A percentile compares a stretch with the other conserved stretches of the same genome.
phyloP scores from a whole-genome alignment of 441 rosid genomes.

The Corymbia calophylla region DNA sequence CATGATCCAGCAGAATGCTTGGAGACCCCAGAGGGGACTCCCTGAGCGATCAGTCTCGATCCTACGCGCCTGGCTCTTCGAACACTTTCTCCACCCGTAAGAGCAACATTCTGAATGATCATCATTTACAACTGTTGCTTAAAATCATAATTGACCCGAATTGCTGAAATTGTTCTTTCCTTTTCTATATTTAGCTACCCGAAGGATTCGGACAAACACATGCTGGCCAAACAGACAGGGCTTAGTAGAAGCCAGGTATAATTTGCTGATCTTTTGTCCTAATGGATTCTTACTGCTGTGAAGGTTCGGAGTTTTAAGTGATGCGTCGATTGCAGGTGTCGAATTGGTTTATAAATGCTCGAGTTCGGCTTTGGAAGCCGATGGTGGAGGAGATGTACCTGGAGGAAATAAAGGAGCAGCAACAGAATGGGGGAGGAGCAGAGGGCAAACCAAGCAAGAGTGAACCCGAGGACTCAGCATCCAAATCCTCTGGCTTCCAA shows the following conservation, averaged over 20 bases:
- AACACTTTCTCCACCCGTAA: slow-evolving; percentile 81
- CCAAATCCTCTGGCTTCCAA: slow-evolving; percentile 43
- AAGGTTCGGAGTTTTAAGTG: neutral
- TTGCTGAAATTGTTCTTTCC: neutral
- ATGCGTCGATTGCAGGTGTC: slow-evolving; percentile 38
- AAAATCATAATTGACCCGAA: neutral
- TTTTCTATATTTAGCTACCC: slow-evolving; percentile 44
- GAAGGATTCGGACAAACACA: slow-evolving; percentile 66
- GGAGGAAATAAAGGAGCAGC: slow-evolving; percentile 63
- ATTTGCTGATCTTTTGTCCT: neutral
- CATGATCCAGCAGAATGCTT: slow-evolving; percentile 93
- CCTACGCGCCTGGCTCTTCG: slow-evolving; percentile 78
- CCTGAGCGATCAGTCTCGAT: slow-evolving; percentile 69
- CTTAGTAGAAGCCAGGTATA: slow-evolving; percentile 66
- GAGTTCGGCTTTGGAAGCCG: slow-evolving; percentile 77
- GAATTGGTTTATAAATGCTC: slow-evolving; percentile 75
- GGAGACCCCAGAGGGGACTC: slow-evolving; percentile 81
- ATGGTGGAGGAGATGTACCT: slow-evolving; percentile 77
- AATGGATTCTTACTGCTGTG: neutral
- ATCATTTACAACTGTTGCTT: neutral
- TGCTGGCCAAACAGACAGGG: slow-evolving; percentile 74
- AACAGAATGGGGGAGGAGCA: slow-evolving; percentile 28
- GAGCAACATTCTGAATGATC: slow-evolving; percentile 3
- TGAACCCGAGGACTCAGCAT: slow-evolving; percentile 48
- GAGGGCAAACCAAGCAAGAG: slow-evolving; percentile 56